A percentile compares a stretch with the other conserved stretches of the same genome.
phyloP scores from a whole-genome alignment of 768 basidiomycete species.

The Baorangia bicolor region DNA sequence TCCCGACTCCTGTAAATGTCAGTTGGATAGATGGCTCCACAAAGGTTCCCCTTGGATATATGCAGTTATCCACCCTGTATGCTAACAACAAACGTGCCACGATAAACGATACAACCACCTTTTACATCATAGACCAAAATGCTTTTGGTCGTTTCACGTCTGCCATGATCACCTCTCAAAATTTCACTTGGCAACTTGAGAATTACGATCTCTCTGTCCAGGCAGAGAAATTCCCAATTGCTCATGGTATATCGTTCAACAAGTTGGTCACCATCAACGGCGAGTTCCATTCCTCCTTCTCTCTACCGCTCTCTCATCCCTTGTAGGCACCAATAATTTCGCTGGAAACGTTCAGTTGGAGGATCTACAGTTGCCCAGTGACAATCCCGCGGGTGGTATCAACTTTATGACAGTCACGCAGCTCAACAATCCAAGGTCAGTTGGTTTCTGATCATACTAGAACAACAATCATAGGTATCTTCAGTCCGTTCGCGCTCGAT shows the following conservation, averaged over 20 bases:
- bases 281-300: conserved; percentile 14
- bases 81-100: conserved; percentile 56
- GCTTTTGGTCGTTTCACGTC: conserved; percentile 63
- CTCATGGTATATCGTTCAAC: conserved; percentile 63
- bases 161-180: conserved; percentile 61
- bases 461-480: neutral
- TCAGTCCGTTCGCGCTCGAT: conserved; percentile 65
- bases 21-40: conserved; percentile 53
- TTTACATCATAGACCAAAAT: conserved; percentile 52
- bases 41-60: conserved; percentile 53
- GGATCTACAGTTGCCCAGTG: conserved; percentile 64
- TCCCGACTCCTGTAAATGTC: conserved; percentile 56
- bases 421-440: conserved; percentile 57
- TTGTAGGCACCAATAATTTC: conserved; percentile 60
- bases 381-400: conserved; percentile 66
- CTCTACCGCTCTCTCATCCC: neutral
- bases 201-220: conserved; percentile 59
- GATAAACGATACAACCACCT: conserved; percentile 59
- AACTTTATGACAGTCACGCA: conserved; percentile 57
- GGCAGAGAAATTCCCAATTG: conserved; percentile 65
- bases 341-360: conserved; percentile 50
- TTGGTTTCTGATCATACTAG: neutral
- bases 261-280: conserved; percentile 61
- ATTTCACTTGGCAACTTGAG: conserved; percentile 66
- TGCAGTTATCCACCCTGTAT: conserved; percentile 46